phyloP scores from a whole-genome alignment of 2,329 filamentous ascomycete species.

The Xylaria multiplex region DNA sequence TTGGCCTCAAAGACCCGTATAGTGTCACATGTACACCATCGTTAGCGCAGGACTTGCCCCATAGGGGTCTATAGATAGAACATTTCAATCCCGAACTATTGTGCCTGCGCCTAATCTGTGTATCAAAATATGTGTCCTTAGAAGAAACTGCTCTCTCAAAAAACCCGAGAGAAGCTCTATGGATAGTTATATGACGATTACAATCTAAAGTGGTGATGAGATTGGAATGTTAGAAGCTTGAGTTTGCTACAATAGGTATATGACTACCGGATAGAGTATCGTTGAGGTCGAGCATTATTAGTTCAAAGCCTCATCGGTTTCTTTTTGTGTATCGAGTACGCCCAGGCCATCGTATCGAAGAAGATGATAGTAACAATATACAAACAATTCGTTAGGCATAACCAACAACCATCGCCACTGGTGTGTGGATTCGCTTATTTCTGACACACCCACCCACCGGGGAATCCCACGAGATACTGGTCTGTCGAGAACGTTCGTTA shows the following conservation, averaged over 20 bases:
- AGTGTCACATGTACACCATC: background rate
- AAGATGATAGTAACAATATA: background rate
- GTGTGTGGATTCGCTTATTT: background rate
- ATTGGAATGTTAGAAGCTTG: no score
- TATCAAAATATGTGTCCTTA: background rate
- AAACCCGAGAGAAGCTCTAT: background rate
- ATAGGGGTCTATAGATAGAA: background rate
- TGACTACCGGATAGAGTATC: no score
- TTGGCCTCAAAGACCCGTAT: background rate
- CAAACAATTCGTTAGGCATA: no score
- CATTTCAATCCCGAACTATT: constrained; percentile 1
- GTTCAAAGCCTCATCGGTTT: no score
- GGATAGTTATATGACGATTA: no score
- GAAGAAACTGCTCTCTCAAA: background rate
- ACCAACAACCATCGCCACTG: background rate
- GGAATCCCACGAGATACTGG: background rate
- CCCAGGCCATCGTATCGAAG: background rate
- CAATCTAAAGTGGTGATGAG: no score
- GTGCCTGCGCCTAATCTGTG: background rate
- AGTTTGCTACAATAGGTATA: no score
- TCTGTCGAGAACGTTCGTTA: background rate
- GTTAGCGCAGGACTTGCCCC: background rate
- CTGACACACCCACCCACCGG: background rate
- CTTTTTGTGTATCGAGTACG: background rate
- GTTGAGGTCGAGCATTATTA: background rate